A percentile compares a stretch with the other conserved stretches of the same genome.
Evolutionary conservation across 192 early-diverging fungal genomes (phyloP).

Genomic region (Entomortierella beljakovae): DNA sequence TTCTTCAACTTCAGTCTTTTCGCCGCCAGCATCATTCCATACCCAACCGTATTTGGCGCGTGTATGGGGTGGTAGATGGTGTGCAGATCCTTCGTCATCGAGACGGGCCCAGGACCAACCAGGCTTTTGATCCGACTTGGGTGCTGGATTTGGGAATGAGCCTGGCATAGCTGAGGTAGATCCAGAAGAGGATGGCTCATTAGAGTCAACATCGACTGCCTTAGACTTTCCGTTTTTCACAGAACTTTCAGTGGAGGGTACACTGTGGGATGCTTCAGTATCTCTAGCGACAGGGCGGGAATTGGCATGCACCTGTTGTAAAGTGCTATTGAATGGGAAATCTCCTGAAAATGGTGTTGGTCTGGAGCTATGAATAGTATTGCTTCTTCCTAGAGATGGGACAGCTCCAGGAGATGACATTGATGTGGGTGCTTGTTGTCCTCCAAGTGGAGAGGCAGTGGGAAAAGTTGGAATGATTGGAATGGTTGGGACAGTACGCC

Average conservation of each 20-base stretch:
- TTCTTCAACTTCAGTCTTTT: constrained; percentile 25
- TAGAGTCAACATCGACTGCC: constrained; percentile 2
- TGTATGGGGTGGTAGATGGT: constrained; percentile 28
- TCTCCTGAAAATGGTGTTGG: constrained; percentile 30
- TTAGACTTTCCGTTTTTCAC: constrained; percentile 14
- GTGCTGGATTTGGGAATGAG: constrained; percentile 31
- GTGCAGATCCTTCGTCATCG: constrained; percentile 37
- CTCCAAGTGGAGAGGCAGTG: constrained; percentile 6
- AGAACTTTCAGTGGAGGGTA: not conserved
- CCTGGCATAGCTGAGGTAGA: constrained; percentile 44
- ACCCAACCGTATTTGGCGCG: constrained; percentile 54
- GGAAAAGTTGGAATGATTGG: not conserved
- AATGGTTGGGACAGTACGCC: not conserved
- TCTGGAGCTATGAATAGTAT: constrained; percentile 25
- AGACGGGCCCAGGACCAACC: constrained; percentile 42
- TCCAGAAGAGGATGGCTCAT: not conserved
- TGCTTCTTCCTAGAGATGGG: constrained; percentile 17
- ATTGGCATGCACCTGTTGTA: no score
- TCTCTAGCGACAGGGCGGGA: constrained; percentile 35
- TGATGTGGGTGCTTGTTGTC: not conserved
- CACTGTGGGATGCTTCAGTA: constrained; percentile 11
- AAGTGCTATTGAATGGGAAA: constrained; percentile 24
- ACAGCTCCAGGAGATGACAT: not conserved
- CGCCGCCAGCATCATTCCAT: constrained; percentile 35
- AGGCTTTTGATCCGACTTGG: constrained; percentile 16